Percentiles rank a stretch among this genome's conserved stretches.
These are phyloP conservation scores for Nothopassalora personata DNA, from an alignment of 2,329 filamentous ascomycete genomes.

Conservation along the genomic window DNA sequence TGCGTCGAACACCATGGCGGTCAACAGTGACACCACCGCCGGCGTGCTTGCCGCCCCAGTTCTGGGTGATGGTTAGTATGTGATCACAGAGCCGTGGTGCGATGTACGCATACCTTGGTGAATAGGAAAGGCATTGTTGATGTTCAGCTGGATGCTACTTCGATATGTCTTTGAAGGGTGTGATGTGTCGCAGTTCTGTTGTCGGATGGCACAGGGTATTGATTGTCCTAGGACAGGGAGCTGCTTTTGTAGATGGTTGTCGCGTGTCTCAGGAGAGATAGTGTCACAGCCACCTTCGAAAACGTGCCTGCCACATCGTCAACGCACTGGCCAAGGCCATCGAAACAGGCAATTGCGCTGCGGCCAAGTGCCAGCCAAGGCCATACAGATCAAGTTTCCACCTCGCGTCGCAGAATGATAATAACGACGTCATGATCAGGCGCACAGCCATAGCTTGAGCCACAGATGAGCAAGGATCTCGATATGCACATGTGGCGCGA, in stretches of 20 bases:
- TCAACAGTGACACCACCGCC: conserved; percentile 49
- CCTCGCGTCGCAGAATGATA: neutral
- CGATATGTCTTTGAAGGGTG: neutral
- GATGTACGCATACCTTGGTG: conserved; percentile 34
- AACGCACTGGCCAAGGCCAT: neutral
- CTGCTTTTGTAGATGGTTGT: neutral
- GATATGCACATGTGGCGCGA: neutral
- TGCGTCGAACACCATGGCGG: conserved; percentile 47
- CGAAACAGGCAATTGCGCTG: neutral
- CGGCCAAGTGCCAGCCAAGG: neutral
- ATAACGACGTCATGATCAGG: neutral
- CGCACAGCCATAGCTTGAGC: neutral
- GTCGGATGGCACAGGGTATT: neutral
- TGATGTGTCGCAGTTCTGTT: neutral
- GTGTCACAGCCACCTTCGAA: neutral
- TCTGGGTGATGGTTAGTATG: conserved; percentile 3
- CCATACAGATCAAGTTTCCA: neutral
- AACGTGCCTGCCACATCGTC: neutral
- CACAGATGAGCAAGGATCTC: neutral
- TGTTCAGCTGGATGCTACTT: neutral
- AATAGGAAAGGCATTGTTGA: conserved; percentile 43
- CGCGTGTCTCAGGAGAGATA: neutral
- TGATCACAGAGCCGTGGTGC: neutral
- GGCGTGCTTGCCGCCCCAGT: conserved; percentile 39
- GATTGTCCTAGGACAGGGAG: neutral